Base-by-base conservation (phyloP, 2,329 filamentous ascomycete genomes). In the Talaromyces islandicus region DNA sequence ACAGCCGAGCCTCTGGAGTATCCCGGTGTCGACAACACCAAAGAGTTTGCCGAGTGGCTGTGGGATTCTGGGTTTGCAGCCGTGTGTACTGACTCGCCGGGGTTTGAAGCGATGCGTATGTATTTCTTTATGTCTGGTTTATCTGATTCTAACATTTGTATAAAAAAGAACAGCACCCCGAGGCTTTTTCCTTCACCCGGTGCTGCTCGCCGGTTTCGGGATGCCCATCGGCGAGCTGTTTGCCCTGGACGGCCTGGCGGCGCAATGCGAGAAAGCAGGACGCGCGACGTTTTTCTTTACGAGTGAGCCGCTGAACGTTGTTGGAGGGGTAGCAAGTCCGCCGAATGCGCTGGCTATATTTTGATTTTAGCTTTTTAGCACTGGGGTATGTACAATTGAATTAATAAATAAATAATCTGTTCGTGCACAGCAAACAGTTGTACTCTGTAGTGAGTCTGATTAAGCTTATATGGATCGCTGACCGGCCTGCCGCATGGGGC, bases 21-120 rank as follows among this genome's bases (percentile, higher is more conserved):
- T 7, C 35, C 35, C 12, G 82, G 81, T 0, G 70, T 83, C 0
- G 76, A 80, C 32, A 78, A 78, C 0, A 77, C 74, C 2, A 69
- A 76, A 3, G 77, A 76, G 6, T 77, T 78, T 19, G 75, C 82
- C 3, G 72, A 77, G 9, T 86, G 83, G 82, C 70, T 85, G 9
- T 86, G 83, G 82, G 78, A 85, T 48, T 69, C 76, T 19, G 74
- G 77, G 19, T 85, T 86, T 35, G 66, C 67, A 0, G 70, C 69
- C 5, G 63, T 72, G 14, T 67, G 64, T 1, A 66, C 66, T 21
- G 70, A 72, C 27, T 68, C 66, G 10, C 50, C 66, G 6, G 68
- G 66, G 0, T 67, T 71, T 10, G 70, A 71, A 57, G 65, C 65
- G n/a, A 60, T 68, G 64, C 68, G 2, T 64, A 64, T 4, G 61